phyloP scores from a whole-genome alignment of 805 yeast genomes.

The Nakazawaea laoshanensis region DNA sequence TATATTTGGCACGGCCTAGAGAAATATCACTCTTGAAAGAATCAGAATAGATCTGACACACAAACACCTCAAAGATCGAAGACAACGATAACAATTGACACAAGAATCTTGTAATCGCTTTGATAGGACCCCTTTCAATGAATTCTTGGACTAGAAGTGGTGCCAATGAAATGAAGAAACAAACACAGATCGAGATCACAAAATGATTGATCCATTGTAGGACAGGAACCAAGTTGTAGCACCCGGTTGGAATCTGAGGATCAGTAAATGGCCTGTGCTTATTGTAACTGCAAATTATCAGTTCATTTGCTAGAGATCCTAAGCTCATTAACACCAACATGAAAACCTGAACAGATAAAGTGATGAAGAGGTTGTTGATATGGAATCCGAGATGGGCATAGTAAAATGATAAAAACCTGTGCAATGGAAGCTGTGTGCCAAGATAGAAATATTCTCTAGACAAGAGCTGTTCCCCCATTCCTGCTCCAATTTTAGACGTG shows the following conservation, averaged over 20 bases:
- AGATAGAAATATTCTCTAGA: conserved; percentile 88
- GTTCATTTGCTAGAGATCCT: conserved; percentile 70
- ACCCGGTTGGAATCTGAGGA: conserved; percentile 68
- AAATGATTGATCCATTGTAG: conserved; percentile 84
- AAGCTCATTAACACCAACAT: conserved; percentile 72
- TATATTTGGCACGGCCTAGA: conserved; percentile 88
- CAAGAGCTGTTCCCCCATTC: conserved; percentile 95
- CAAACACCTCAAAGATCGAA: conserved; percentile 91
- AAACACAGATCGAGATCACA: conserved; percentile 83
- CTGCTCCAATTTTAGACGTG: conserved; percentile 94
- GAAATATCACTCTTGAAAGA: conserved; percentile 68
- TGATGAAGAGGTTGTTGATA: conserved; percentile 80
- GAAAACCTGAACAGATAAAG: conserved; percentile 79
- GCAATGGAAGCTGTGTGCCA: conserved; percentile 85
- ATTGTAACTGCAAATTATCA: conserved; percentile 60
- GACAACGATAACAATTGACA: conserved; percentile 76
- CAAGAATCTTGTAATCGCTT: conserved; percentile 61
- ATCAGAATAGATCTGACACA: conserved; percentile 84
- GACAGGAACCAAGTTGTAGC: conserved; percentile 82
- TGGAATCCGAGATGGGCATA: conserved; percentile 98
- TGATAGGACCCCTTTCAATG: conserved; percentile 76
- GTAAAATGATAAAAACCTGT: conserved; percentile 83
- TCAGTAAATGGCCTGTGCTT: conserved; percentile 66
- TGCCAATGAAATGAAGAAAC: conserved; percentile 84
- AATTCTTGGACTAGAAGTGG: conserved; percentile 85